Percentiles rank a stretch among this genome's conserved stretches.
phyloP scores from a whole-genome alignment of 2,329 filamentous ascomycete genomes.

The Achaetomium macrosporum region DNA sequence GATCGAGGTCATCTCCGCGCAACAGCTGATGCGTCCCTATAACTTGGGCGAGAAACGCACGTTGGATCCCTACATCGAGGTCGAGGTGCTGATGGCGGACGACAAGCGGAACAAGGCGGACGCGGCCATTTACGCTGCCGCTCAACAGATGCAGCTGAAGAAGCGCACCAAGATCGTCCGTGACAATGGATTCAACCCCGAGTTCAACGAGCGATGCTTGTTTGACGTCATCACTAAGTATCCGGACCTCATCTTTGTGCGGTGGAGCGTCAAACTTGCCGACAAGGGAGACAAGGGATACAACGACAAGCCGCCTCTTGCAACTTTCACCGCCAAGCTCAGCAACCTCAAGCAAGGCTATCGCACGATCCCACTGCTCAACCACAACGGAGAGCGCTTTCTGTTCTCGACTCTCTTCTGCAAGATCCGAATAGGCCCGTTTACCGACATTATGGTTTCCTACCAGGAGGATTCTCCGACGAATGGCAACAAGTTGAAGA shows the following conservation, averaged over 20 bases:
- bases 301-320: slow-evolving; percentile 60
- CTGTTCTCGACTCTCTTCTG: slow-evolving; percentile 94
- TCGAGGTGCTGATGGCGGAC: slow-evolving; percentile 91
- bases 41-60: slow-evolving; percentile 51
- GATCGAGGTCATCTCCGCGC: slow-evolving; percentile 86
- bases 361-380: slow-evolving; percentile 83
- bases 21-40: slow-evolving; percentile 80
- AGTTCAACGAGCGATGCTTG: slow-evolving; percentile 73
- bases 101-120: slow-evolving; percentile 87
- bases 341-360: slow-evolving; percentile 86
- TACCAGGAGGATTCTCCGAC: slow-evolving; percentile 36
- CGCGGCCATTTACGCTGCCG: slow-evolving; percentile 51
- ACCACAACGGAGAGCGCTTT: slow-evolving; percentile 85
- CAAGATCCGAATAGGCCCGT: slow-evolving; percentile 63
- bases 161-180: slow-evolving; percentile 73
- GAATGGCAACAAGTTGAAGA: slow-evolving; percentile 50
- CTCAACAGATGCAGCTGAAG: slow-evolving; percentile 58
- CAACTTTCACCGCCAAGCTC: slow-evolving; percentile 89
- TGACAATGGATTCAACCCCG: slow-evolving; percentile 90
- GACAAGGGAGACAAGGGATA: slow-evolving; percentile 59
- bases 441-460: slow-evolving; percentile 52
- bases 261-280: slow-evolving; percentile 86
- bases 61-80: slow-evolving; percentile 89
- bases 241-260: slow-evolving; percentile 86
- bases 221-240: slow-evolving; percentile 89